Base-by-base conservation (phyloP, 257 asterid species). In the Cynanchum wilfordii region DNA sequence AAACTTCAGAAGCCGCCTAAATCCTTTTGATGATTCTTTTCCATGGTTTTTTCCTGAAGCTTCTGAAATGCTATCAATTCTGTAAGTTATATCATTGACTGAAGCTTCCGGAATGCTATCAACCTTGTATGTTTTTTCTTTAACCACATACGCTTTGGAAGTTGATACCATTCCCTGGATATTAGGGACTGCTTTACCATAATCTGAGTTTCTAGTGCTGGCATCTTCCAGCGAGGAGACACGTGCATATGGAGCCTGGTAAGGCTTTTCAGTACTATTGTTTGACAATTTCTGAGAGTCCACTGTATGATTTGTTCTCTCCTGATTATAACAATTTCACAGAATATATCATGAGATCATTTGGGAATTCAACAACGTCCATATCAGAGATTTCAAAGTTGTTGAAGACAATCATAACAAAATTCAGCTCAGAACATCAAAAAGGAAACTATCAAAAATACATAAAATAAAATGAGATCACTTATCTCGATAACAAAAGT, bases 1-100 rank as follows among this genome's bases (percentile, higher is more conserved):
- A 76, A 94, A 94, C 84, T 73, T 94, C 85, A 94, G 72, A 71
- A 94, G 90, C 71, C 91, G 88, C 78, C 83, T 87, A 52, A 94
- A 78, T 52, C 97, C 99, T 83, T 85, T 94, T 30, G 97, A 78
- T 71, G 93, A 71, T 76, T 91, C 96, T 83, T 89, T 94, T 66
- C 75, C 82, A 45, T 71, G 81, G 58, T 75, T 60, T 82, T 84
- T 89, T 81, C 83, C 96, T 0, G 84, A 64, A 70, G 73, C 78
- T 71, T 75, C 88, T 65, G 85, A 82, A 70, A 76, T 70, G 64
- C 72, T 80, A 50, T 85, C 95, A 73, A 80, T 52, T 77, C 80
- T 80, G 40, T 77, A 70, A 57, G 79, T 66, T 79, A 82, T 84
- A 72, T 77, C 81, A 74, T 75, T 85, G 75, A 82, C 80, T 49